A percentile compares a stretch with the other conserved stretches of the same genome.
These are phyloP conservation scores for Tylopilus balloui DNA, from an alignment of 768 basidiomycete species.

Conservation along the genomic window DNA sequence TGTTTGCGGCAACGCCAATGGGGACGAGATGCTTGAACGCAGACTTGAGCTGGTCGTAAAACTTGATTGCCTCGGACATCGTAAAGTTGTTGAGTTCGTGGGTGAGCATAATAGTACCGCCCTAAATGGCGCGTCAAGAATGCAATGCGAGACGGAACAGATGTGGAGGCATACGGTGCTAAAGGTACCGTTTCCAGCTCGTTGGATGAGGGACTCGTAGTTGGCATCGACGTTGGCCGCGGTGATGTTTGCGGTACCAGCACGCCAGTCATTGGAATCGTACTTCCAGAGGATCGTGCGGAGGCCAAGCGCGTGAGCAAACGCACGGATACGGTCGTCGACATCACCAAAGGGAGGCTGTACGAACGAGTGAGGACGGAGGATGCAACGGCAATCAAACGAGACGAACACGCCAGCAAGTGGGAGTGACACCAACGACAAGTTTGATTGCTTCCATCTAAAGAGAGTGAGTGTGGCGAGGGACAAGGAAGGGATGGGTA, in stretches of 20 bases:
- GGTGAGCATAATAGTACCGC: constrained; percentile 38
- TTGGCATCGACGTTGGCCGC: constrained; percentile 45
- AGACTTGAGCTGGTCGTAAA: constrained; percentile 40
- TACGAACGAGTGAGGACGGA: background rate
- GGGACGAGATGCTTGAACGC: constrained; percentile 51
- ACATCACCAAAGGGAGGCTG: constrained; percentile 65
- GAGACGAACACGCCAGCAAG: constrained; percentile 51
- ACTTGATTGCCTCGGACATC: constrained; percentile 56
- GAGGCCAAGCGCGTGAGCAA: constrained; percentile 63
- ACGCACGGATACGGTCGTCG: constrained; percentile 72
- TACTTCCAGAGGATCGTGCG: constrained; percentile 71
- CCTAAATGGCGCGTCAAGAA: background rate
- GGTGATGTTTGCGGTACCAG: constrained; percentile 43
- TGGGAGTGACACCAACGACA: constrained; percentile 52
- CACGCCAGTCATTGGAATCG: constrained; percentile 73
- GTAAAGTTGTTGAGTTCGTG: constrained; percentile 61
- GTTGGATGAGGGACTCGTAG: constrained; percentile 50
- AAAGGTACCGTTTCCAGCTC: constrained; percentile 43
- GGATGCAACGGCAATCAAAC: background rate
- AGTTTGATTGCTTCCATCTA: constrained; percentile 54
- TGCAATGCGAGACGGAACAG: background rate
- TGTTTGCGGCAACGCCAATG: constrained; percentile 48
- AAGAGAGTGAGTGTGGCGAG: background rate
- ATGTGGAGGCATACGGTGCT: constrained; percentile 26
- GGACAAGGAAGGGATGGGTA: background rate